Base-by-base conservation (phyloP, 441 rosid species). In the Populus hybrid region DNA sequence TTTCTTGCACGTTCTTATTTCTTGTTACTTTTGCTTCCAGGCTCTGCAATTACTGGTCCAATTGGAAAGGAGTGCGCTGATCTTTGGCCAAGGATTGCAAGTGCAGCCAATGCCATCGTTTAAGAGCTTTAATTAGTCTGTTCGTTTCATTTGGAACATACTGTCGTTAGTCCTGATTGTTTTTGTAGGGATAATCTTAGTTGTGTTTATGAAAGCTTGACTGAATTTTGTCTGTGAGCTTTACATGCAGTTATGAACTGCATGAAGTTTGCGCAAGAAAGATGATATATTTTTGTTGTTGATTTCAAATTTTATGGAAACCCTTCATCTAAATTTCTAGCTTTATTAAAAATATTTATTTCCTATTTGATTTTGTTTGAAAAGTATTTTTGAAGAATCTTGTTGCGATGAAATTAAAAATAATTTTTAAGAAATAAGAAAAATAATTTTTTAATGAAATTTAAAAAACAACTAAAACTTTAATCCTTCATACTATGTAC, bases 21-120 rank as follows among this genome's bases (percentile, higher is more conserved):
- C 2, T 21, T 16, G 24, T 11, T 64, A 46, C n/a, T 30, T 61
- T 21, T 71, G 46, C 10, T 76, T 79, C 19, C 80, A 89, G 94
- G 94, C 65, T 90, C 94, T 83, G 94, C 94, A 7, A 89, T 90
- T 14, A 90, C 94, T 23, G 94, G 94, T 18, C 94, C 94, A 34
- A 90, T 90, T 3, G 94, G 94, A 42, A 90, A 90, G 85, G 94
- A 89, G 83, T 90, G 94, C 59, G 94, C 94, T 36, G 94, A 90
- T 79, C 83, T 90, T 26, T 90, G 94, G 94, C 94, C 94, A 9
- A 90, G 94, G 80, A 89, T 94, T 65, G 98, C 98, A 21, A 94
- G 98, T 77, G 98, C 98, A 74, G 98, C 98, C 30, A 94, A 91
- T 71, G 97, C 98, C 26, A 94, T 94, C n/a, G 98, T 93, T 67